phyloP scores from a whole-genome alignment of 2,329 filamentous ascomycete species.

The Aspergillus flavus region DNA sequence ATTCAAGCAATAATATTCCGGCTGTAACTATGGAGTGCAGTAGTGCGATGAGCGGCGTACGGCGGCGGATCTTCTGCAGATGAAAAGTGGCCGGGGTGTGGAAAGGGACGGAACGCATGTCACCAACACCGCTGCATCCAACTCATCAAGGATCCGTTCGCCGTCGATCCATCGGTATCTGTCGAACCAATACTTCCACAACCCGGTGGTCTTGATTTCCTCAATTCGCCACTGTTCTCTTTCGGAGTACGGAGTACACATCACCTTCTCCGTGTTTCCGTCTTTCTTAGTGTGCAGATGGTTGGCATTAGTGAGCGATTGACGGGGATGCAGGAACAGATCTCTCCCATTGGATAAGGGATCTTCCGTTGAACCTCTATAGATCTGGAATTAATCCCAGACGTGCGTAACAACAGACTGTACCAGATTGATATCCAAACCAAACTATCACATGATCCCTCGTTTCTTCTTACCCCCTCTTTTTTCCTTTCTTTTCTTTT shows the following conservation, averaged over 20 bases:
- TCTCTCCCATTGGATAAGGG: background rate
- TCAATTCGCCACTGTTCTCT: constrained; percentile 4
- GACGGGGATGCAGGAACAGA: background rate
- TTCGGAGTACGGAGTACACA: constrained; percentile 3
- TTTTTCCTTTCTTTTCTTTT: background rate
- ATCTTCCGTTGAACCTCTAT: background rate
- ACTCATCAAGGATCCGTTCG: constrained; percentile 12
- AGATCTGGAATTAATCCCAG: background rate
- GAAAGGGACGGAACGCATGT: constrained; percentile 12
- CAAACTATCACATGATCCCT: constrained; percentile 3
- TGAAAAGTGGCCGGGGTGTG: constrained; percentile 17
- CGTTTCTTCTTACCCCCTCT: background rate
- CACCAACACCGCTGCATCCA: constrained; percentile 13
- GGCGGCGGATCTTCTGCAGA: constrained; percentile 23
- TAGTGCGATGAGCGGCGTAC: constrained; percentile 10
- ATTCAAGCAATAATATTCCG: constrained; percentile 5
- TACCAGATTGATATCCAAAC: background rate
- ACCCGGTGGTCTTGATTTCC: background rate
- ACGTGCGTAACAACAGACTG: background rate
- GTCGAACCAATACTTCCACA: background rate
- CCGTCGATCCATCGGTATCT: constrained; percentile 15
- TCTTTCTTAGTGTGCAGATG: background rate
- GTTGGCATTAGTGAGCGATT: background rate
- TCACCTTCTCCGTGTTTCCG: background rate
- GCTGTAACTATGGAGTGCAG: constrained; percentile 9